Base-by-base conservation (phyloP, 1,284 basidiomycete genomes). In the Chiua sp. region DNA sequence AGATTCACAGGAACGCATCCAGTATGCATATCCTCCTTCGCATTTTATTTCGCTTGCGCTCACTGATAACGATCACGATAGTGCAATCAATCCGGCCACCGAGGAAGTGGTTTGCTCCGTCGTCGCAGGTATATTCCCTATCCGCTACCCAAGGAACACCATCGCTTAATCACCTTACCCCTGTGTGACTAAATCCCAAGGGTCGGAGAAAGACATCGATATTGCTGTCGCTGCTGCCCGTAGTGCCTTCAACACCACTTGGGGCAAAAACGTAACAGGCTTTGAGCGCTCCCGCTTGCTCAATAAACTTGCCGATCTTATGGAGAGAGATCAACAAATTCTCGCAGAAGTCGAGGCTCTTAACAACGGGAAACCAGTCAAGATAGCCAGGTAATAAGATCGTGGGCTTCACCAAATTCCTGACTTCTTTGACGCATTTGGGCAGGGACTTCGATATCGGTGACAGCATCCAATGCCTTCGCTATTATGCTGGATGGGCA, bases 221-320 rank as follows among this genome's bases (percentile, higher is more conserved):
- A 72, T 80, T 47, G 94, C 94, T 11, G 94, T 96, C 53, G 83
- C 84, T 26, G 92, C 93, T 20, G 95, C 96, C 33, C 86, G 94
- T 65, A 80, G 85, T 56, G 93, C 96, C 7, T 94, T 93, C 81
- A 87, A 90, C 62, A 93, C 89, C 10, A 89, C 90, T 33, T 98
- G 96, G 95, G 96, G 95, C 20, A 90, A 90, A 75, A 93, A 94
- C 65, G 85, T 92, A 56, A 88, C 93, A 16, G 92, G 92, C 39
- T 85, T 88, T 57, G 88, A 95, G 77, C 86, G 96, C 56, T 88
- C 92, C 39, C 85, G 84, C 59, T 79, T 96, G 51, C 78, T 98
- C 47, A 85, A 91, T 78, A 93, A 91, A 73, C 87, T 98, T 47
- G 97, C 96, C 47, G 94, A 98, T 73, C 83, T 97, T 64, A 93